A percentile compares a stretch with the other conserved stretches of the same genome.
phyloP scores from a whole-genome alignment of 495 filamentous ascomycete species.

The Thermochaetoides thermophila region DNA sequence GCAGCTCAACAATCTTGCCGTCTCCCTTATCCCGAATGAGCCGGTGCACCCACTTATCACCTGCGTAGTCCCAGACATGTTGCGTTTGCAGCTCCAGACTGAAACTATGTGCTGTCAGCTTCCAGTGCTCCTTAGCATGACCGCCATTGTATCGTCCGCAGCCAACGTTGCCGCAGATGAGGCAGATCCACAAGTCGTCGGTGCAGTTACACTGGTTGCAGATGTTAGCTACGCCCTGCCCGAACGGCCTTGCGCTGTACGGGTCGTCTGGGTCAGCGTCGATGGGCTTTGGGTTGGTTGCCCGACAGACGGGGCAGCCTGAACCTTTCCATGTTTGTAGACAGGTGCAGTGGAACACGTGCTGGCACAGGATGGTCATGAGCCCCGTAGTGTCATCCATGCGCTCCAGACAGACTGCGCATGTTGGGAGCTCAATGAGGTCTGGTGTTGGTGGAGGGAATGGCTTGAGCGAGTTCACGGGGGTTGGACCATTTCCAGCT shows the following conservation, averaged over 20 bases:
- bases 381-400: constrained; percentile 97
- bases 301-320: constrained; percentile 89
- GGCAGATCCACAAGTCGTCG: constrained; percentile 79
- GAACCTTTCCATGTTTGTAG: constrained; percentile 90
- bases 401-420: constrained; percentile 88
- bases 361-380: constrained; percentile 91
- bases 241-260: constrained; percentile 35
- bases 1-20: constrained; percentile 77
- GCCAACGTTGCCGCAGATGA: constrained; percentile 87
- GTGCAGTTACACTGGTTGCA: constrained; percentile 65
- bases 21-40: constrained; percentile 86
- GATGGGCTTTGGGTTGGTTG: constrained; percentile 41
- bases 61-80: constrained; percentile 94
- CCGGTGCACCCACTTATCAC: constrained; percentile 89
- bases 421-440: constrained; percentile 84
- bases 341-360: constrained; percentile 96
- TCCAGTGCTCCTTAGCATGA: constrained; percentile 89
- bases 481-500: no score
- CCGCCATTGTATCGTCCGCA: constrained; percentile 89
- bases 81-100: constrained; percentile 86
- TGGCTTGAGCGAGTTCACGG: constrained; percentile 52
- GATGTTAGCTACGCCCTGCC: constrained; percentile 30
- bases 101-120: constrained; percentile 75
- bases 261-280: constrained; percentile 24
- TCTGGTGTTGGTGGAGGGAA: constrained; percentile 83